Evolutionary conservation across 345 rosid genomes (phyloP), one percentile per base, ranked within the genome.

Genomic region (Nephelium lappaceum): DNA sequence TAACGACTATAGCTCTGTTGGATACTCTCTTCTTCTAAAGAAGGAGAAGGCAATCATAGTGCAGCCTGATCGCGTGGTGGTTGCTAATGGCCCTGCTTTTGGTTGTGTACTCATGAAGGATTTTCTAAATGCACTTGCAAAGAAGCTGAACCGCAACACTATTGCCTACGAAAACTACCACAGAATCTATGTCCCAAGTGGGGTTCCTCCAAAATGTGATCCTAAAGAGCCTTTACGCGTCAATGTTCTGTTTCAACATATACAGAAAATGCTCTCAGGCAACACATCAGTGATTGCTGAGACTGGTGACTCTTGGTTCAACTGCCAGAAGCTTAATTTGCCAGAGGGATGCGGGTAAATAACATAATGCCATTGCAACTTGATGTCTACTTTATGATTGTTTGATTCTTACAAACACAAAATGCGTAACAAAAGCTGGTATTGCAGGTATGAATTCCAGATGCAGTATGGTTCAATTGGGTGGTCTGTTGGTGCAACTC

Each of bases 381-480:
- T 62, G 45, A 21, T 36, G 39, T 60, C 4, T 60, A 45, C 11
- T 64, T 21, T 11, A 19, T 15, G 5, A 62, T 41, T 55, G 19
- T 10, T 27, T 31, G 8, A 36, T 15, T 25, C 8, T 41, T 39
- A 24, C 12, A 18, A 71, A 31, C 31, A 47, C n/a, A 66, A 72
- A 72, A 45, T 25, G 31, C 14, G 11, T 45, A 67, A 69, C 11
- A 38, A 61, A 75, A 77, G 70, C 43, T 77, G 77, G 69, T 76
- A 58, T 67, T 83, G 80, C 78, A 80, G 89, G 77, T 87, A 89
- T 69, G 89, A 89, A 74, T 84, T 85, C 76, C 90, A 89, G 73
- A 84, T 89, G 92, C 89, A 87, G 21, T 87, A 89, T 66, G 89
- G 90, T n/a, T 89, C 90, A 24, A 87, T 87, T 39, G 90, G 92